Percentiles rank a stretch among this genome's conserved stretches.
phyloP scores from a whole-genome alignment of 2,329 filamentous ascomycete species.

The Aureobasidium melanogenum region DNA sequence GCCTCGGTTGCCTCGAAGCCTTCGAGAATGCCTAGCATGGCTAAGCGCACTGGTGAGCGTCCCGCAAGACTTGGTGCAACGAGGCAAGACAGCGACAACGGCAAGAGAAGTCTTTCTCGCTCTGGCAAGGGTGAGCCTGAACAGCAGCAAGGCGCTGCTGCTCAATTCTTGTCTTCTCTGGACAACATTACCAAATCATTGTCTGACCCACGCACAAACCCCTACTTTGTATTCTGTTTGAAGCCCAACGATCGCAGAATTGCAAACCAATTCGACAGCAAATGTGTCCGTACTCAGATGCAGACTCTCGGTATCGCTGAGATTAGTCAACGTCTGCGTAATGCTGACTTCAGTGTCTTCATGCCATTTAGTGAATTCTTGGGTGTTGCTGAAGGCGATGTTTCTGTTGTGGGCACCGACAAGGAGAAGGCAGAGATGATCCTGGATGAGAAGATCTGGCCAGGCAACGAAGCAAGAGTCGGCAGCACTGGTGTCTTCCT shows the following conservation, averaged over 20 bases:
- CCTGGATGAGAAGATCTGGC: slow-evolving; percentile 90
- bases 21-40: slow-evolving; percentile 84
- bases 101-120: slow-evolving; percentile 29
- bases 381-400: slow-evolving; percentile 75
- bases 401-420: slow-evolving; percentile 82
- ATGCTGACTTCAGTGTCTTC: slow-evolving; percentile 93
- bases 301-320: slow-evolving; percentile 95
- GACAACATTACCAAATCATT: slow-evolving; percentile 87
- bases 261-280: slow-evolving; percentile 97
- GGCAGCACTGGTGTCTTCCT: slow-evolving; percentile 92
- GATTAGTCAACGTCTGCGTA: slow-evolving; percentile 85
- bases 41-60: slow-evolving; percentile 62
- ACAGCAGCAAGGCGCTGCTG: slow-evolving; percentile 76
- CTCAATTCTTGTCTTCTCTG: slow-evolving; percentile 80
- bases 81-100: slow-evolving; percentile 32
- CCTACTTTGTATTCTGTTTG: slow-evolving; percentile 93
- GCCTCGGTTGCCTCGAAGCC: slow-evolving; percentile 95
- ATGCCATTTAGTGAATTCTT: slow-evolving; percentile 93
- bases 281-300: slow-evolving; percentile 89
- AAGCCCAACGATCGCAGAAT: slow-evolving; percentile 97
- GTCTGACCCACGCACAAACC: slow-evolving; percentile 72
- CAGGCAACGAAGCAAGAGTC: slow-evolving; percentile 78
- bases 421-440: slow-evolving; percentile 83
- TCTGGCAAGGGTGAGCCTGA: slow-evolving; percentile 28
- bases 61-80: slow-evolving; percentile 37